A percentile compares a stretch with the other conserved stretches of the same genome.
These are phyloP conservation scores for Lodderomyces beijingensis DNA, from an alignment of 1,139 yeast species.

Conservation along the genomic window DNA sequence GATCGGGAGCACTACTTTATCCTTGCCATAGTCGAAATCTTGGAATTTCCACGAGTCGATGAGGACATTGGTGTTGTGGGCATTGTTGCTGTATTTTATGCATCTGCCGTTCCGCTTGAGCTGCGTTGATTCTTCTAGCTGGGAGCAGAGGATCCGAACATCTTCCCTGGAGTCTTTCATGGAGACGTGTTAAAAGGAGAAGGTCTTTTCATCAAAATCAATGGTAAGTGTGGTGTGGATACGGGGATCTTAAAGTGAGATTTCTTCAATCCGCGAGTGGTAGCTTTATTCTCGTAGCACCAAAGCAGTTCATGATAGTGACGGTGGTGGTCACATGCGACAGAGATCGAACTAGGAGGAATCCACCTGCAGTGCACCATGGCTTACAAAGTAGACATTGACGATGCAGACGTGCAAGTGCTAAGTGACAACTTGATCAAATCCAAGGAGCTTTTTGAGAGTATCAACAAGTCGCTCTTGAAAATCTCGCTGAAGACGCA, in stretches of 20 bases:
- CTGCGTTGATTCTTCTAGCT: constrained; percentile 16
- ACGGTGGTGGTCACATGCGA: not conserved
- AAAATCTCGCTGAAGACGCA: constrained; percentile 55
- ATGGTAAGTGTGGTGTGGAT: no score
- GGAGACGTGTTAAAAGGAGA: no score
- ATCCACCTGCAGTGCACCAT: constrained; percentile 10
- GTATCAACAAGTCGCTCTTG: constrained; percentile 53
- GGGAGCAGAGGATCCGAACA: constrained; percentile 12
- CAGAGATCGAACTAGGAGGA: not conserved
- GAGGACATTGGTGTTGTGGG: constrained; percentile 8
- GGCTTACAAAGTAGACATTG: constrained; percentile 46
- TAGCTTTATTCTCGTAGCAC: no score
- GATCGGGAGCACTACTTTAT: constrained; percentile 51
- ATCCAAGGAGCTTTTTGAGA: constrained; percentile 52
- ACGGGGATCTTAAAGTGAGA: no score
- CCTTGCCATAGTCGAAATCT: constrained; percentile 79
- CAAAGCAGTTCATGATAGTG: no score
- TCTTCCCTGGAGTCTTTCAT: constrained; percentile 14
- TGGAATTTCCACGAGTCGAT: constrained; percentile 69
- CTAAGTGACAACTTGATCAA: constrained; percentile 67
- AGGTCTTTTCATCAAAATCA: no score
- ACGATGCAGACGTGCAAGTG: constrained; percentile 83
- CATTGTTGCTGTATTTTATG: constrained; percentile 18
- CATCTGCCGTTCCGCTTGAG: constrained; percentile 23
- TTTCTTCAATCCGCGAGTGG: no score